A percentile compares a stretch with the other conserved stretches of the same genome.
Evolutionary conservation across 2,329 filamentous ascomycete genomes (phyloP).

Genomic region (Epichloe gansuensis): DNA sequence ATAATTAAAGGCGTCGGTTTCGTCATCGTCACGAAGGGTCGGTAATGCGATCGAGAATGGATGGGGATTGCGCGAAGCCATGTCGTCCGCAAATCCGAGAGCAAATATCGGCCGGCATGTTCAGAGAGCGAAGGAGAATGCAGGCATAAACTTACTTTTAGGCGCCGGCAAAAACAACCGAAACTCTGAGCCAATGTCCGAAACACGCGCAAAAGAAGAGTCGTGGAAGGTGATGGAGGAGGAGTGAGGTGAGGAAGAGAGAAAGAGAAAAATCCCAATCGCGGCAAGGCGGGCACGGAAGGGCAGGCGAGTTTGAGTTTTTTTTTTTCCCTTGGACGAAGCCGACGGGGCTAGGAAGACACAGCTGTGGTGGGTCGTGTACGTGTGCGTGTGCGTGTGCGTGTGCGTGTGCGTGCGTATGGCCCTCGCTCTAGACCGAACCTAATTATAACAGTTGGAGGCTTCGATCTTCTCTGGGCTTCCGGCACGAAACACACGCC

Average conservation of each 20-base stretch:
- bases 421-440: slow-evolving; percentile 3
- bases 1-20: slow-evolving; percentile 2
- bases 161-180: slow-evolving; percentile 37
- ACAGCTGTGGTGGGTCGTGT: background rate
- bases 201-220: slow-evolving; percentile 36
- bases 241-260: slow-evolving; percentile 15
- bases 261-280: slow-evolving; percentile 13
- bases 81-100: background rate
- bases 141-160: slow-evolving; percentile 35
- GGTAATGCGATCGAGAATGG: slow-evolving; percentile 5
- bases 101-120: background rate
- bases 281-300: slow-evolving; percentile 22
- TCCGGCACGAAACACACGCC: background rate
- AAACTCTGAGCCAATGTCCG: slow-evolving; percentile 30
- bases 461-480: slow-evolving; percentile 1
- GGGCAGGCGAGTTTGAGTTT: slow-evolving; percentile 22
- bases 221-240: slow-evolving; percentile 25
- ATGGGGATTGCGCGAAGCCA: background rate
- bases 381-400: background rate
- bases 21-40: slow-evolving; percentile 9
- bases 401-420: background rate
- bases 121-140: background rate
- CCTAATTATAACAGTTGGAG: background rate
- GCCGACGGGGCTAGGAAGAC: slow-evolving; percentile 2
- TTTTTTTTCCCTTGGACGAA: slow-evolving; percentile 11